phyloP scores from a whole-genome alignment of 2,329 filamentous ascomycete species.

The Curvularia sp. region DNA sequence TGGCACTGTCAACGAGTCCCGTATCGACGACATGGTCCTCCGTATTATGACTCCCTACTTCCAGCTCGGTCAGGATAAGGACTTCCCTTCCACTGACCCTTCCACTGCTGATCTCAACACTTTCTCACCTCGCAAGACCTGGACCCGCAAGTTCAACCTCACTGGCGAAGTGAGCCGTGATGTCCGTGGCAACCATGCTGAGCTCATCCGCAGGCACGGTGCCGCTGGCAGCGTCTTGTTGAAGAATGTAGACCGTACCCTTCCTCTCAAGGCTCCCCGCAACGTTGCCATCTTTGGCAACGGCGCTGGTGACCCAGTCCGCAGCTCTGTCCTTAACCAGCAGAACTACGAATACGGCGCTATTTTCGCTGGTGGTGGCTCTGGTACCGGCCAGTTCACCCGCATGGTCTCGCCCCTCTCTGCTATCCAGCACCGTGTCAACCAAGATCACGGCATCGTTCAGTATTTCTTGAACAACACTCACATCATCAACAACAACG shows the following conservation, averaged over 20 bases:
- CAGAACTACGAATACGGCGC: constrained; percentile 52
- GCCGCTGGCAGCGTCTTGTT: constrained; percentile 53
- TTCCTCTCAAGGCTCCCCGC: constrained; percentile 61
- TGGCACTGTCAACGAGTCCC: constrained; percentile 49
- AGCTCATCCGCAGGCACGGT: constrained; percentile 52
- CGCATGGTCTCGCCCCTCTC: constrained; percentile 53
- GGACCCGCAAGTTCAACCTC: constrained; percentile 46
- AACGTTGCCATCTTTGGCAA: constrained; percentile 60
- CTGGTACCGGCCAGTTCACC: constrained; percentile 51
- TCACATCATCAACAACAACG: constrained; percentile 42
- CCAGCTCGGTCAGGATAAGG: constrained; percentile 52
- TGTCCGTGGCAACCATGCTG: constrained; percentile 52
- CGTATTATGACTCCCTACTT: constrained; percentile 58
- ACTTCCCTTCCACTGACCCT: constrained; percentile 50
- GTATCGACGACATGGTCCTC: constrained; percentile 57
- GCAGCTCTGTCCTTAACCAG: constrained; percentile 52
- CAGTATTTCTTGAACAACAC: constrained; percentile 55
- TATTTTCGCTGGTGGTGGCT: constrained; percentile 52
- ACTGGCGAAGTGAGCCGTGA: constrained; percentile 43
- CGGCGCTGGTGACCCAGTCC: constrained; percentile 56
- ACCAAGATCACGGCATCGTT: constrained; percentile 51
- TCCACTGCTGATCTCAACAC: constrained; percentile 40
- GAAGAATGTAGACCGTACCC: constrained; percentile 58
- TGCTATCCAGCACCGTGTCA: constrained; percentile 48
- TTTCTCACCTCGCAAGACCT: constrained; percentile 52